Conservation (phyloP, 495 filamentous ascomycete species). For the Clohesyomyces aquaticus region DNA sequence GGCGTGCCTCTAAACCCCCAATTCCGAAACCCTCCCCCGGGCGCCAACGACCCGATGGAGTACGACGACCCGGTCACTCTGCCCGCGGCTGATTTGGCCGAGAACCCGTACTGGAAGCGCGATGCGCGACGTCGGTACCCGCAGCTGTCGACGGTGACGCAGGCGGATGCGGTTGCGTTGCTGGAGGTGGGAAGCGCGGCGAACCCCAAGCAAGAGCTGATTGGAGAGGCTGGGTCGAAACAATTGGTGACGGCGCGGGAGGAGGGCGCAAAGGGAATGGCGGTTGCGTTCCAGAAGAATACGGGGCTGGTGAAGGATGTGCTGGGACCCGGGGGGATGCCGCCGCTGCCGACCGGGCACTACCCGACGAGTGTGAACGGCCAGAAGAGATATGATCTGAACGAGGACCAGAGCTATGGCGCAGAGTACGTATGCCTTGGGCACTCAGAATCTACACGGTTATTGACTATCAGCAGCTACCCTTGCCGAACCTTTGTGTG, state of each 20-base stretch:
- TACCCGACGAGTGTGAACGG: slow-evolving; percentile 51
- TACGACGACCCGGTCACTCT: slow-evolving; percentile 91
- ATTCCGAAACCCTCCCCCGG: slow-evolving; percentile 87
- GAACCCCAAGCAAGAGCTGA: slow-evolving; percentile 74
- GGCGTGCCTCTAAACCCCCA: slow-evolving; percentile 92
- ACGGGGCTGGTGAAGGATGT: slow-evolving; percentile 64
- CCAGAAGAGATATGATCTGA: slow-evolving; percentile 60
- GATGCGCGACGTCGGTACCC: slow-evolving; percentile 86
- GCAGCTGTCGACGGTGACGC: slow-evolving; percentile 74
- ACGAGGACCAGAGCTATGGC: slow-evolving; percentile 60
- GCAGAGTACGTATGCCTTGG: slow-evolving; percentile 55
- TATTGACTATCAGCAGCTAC: slow-evolving; percentile 37
- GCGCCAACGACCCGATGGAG: slow-evolving; percentile 68
- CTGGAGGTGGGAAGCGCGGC: slow-evolving; percentile 82
- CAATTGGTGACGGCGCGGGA: slow-evolving; percentile 80
- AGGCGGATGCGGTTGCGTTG: slow-evolving; percentile 83
- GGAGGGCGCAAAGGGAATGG: slow-evolving; percentile 71
- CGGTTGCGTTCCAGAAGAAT: slow-evolving; percentile 72
- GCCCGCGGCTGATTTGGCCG: slow-evolving; percentile 92
- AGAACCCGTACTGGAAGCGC: slow-evolving; percentile 98
- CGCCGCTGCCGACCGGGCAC: slow-evolving; percentile 76
- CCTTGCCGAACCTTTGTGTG: slow-evolving; percentile 47
- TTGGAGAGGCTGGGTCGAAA: slow-evolving; percentile 82
- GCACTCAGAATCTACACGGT: background rate
- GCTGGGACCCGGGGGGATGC: slow-evolving; percentile 73